phyloP scores from a whole-genome alignment of 352 stramenopile genomes.

The Thraustotheca clavata region DNA sequence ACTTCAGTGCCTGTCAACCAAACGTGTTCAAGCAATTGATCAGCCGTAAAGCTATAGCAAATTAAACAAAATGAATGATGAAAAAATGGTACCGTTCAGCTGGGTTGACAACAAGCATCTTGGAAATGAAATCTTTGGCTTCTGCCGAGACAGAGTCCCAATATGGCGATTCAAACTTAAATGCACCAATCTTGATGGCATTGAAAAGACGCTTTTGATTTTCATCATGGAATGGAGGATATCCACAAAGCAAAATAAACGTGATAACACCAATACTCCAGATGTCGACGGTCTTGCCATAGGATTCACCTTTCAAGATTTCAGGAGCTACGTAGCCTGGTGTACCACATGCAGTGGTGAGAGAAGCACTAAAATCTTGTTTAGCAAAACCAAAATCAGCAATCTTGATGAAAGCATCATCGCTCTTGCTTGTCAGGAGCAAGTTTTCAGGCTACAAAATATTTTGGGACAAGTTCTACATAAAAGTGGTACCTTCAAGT shows the following conservation, averaged over 20 bases:
- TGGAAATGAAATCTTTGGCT: constrained; percentile 84
- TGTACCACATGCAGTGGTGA: constrained; percentile 69
- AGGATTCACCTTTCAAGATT: constrained; percentile 71
- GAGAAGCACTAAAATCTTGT: constrained; percentile 48
- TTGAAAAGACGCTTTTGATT: constrained; percentile 90
- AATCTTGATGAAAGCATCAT: constrained; percentile 87
- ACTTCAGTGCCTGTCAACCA: constrained; percentile 72
- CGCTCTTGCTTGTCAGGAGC: constrained; percentile 64
- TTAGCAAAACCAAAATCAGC: constrained; percentile 92
- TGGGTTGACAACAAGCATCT: constrained; percentile 78
- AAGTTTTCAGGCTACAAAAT: constrained; percentile 81
- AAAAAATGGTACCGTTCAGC: constrained; percentile 40
- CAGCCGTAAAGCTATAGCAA: constrained; percentile 32
- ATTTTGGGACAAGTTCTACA: neutral
- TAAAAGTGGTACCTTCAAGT: constrained; percentile 40
- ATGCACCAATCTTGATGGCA: constrained; percentile 81
- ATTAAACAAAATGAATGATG: neutral
- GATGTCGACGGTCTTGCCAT: constrained; percentile 77
- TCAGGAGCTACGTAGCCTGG: constrained; percentile 77
- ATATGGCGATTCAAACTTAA: constrained; percentile 82
- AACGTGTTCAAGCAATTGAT: constrained; percentile 53
- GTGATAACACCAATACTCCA: constrained; percentile 84
- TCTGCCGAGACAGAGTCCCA: constrained; percentile 86
- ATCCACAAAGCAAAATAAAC: constrained; percentile 85
- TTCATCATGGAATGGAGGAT: constrained; percentile 88